Conservation (phyloP, 208 protist genomes). For the Porcisia hertigi region DNA sequence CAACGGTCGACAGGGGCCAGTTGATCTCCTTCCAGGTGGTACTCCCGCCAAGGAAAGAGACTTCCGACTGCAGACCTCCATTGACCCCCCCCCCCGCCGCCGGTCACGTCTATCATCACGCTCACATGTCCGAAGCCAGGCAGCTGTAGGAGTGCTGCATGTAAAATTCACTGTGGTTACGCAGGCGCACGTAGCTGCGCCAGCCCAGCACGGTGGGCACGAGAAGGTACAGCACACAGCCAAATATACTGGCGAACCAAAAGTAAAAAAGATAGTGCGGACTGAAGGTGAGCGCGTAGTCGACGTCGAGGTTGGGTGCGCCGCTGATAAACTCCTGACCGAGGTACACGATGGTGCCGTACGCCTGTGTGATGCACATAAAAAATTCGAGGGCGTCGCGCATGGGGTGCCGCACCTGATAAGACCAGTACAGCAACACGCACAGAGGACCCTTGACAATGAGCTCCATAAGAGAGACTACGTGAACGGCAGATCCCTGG, state of each 20-base stretch:
- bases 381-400: conserved; percentile 77
- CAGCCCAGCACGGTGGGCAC: conserved; percentile 56
- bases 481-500: conserved; percentile 56
- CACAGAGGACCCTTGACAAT: conserved; percentile 66
- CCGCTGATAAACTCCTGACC: conserved; percentile 68
- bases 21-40: not conserved
- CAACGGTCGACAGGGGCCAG: not conserved
- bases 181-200: conserved; percentile 52
- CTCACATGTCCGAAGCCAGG: not conserved
- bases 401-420: conserved; percentile 44
- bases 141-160: conserved; percentile 26
- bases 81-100: not conserved
- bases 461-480: conserved; percentile 69
- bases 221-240: conserved; percentile 56
- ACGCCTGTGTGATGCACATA: conserved; percentile 64
- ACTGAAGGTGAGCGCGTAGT: conserved; percentile 59
- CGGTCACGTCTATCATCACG: not conserved
- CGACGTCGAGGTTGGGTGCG: conserved; percentile 59
- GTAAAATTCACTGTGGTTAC: conserved; percentile 27
- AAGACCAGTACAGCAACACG: conserved; percentile 67
- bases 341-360: conserved; percentile 68
- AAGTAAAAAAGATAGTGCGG: conserved; percentile 63
- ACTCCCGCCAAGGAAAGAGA: not conserved
- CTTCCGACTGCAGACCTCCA: not conserved
- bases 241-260: conserved; percentile 69